Evolutionary conservation across 192 early-diverging fungal genomes (phyloP).

Genomic region (Coemansia sp.): DNA sequence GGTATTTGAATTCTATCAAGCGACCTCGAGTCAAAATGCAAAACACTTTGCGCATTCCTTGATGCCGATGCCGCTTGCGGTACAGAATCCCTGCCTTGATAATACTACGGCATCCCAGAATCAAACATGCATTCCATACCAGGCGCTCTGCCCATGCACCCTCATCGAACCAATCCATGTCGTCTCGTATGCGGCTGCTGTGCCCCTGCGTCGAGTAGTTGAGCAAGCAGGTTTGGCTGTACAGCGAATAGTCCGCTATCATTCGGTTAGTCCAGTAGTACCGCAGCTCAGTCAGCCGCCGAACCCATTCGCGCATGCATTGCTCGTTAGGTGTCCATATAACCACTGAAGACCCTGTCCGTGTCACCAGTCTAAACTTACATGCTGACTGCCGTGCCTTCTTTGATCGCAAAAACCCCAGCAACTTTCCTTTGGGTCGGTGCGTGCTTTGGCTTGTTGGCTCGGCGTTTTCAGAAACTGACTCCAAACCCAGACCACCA

Average conservation of each 20-base stretch:
- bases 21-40: conserved; percentile 47
- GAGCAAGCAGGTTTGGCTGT: conserved; percentile 32
- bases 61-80: conserved; percentile 46
- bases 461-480: too few species aligned
- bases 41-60: conserved; percentile 49
- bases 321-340: conserved; percentile 39
- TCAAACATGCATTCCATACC: conserved; percentile 48
- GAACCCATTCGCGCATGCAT: conserved; percentile 51
- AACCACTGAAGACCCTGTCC: conserved; percentile 25
- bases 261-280: conserved; percentile 45
- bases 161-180: conserved; percentile 38
- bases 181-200: conserved; percentile 21
- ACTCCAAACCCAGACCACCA: too few species aligned
- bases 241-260: conserved; percentile 30
- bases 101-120: conserved; percentile 49
- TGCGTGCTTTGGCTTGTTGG: background rate
- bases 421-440: conserved; percentile 16
- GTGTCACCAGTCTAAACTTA: conserved; percentile 41
- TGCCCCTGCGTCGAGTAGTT: conserved; percentile 44
- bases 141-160: conserved; percentile 41
- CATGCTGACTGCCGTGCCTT: conserved; percentile 20
- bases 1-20: conserved; percentile 46
- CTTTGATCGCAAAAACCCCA: conserved; percentile 30
- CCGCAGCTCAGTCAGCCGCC: conserved; percentile 35
- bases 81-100: conserved; percentile 48